Base-by-base conservation (phyloP, 2,329 filamentous ascomycete genomes). In the Rhynchosporium graminicola region DNA sequence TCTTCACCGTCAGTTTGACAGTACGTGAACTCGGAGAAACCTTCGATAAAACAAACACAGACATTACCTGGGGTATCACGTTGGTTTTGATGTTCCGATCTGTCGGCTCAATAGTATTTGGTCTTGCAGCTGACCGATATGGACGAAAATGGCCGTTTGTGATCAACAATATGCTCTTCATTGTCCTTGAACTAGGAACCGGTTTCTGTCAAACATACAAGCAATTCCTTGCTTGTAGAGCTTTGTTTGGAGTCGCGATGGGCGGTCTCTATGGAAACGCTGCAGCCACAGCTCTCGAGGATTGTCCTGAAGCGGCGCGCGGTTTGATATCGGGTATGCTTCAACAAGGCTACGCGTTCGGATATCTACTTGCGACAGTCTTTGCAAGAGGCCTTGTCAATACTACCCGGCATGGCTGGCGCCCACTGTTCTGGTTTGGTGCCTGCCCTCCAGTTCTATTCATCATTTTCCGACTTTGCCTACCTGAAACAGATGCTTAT, bases 391-490 rank as follows among this genome's bases (percentile, higher is more conserved):
- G 80, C 4, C 81, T 95, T 6, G 85, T 93, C 57, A 79, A 90
- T 75, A 95, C 91, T 0, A 94, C 91, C 0, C 75, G 85, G 0
- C 87, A 96, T 72, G 87, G 83, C 57, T 96, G 92, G 92, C 82
- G 92, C 4, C 91, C 91, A 0, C 80, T 96, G 0, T 96, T 87
- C 80, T 97, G 92, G 92, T 96, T 96, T 75, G 92, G 87, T 10
- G 91, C 92, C 6, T 84, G 87, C 45, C 90, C 91, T 0, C 92
- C 92, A 0, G 81, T 92, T 1, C 75, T 96, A 40, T 88, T 96
- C 76, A 96, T 96, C 72, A 71, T 86, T 57, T 92, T 90, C 80
- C 87, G 92, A 40, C 79, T 94, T 31, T 85, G 83, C 73, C 82
- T 97, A 1, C 89, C 90, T 12, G 92, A 97, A 78, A 97, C 92